Conservation (phyloP, 179 eudicot genomes). For the Drosera spatulata region DNA sequence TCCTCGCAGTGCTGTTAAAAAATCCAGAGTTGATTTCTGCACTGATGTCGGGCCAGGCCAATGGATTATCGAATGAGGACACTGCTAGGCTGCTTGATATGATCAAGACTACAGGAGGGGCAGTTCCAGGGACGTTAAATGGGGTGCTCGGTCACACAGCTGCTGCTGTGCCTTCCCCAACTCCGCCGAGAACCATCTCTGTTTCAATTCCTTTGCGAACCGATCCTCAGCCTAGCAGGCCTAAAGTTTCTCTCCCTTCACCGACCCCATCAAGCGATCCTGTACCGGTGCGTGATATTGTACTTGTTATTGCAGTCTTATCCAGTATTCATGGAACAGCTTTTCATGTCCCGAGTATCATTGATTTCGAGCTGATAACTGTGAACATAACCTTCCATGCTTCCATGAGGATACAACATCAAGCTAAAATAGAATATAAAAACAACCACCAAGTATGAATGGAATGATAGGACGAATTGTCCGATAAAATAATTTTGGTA, state of each 20-base stretch:
- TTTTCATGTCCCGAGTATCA: constrained; percentile 4
- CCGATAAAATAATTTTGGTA: too few relatives aligned
- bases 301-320: constrained; percentile 33
- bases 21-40: constrained; percentile 90
- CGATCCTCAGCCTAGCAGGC: constrained; percentile 70
- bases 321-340: constrained; percentile 17
- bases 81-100: constrained; percentile 76
- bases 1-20: constrained; percentile 70
- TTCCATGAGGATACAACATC: not conserved
- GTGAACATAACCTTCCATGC: not conserved
- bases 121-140: constrained; percentile 9
- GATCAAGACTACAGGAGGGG: constrained; percentile 60
- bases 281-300: constrained; percentile 93
- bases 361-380: constrained; percentile 4
- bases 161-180: constrained; percentile 88
- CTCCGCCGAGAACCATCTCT: constrained; percentile 55
- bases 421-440: too few relatives aligned
- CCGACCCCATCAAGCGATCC: constrained; percentile 85
- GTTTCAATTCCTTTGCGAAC: constrained; percentile 96
- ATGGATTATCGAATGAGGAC: constrained; percentile 44
- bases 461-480: too few relatives aligned
- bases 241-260: constrained; percentile 84
- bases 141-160: constrained; percentile 9
- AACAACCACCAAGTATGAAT: too few relatives aligned
- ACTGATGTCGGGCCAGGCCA: constrained; percentile 63